These are phyloP conservation scores for Phytophthora brassicae DNA, from an alignment of 352 stramenopile species.

Conservation along the genomic window DNA sequence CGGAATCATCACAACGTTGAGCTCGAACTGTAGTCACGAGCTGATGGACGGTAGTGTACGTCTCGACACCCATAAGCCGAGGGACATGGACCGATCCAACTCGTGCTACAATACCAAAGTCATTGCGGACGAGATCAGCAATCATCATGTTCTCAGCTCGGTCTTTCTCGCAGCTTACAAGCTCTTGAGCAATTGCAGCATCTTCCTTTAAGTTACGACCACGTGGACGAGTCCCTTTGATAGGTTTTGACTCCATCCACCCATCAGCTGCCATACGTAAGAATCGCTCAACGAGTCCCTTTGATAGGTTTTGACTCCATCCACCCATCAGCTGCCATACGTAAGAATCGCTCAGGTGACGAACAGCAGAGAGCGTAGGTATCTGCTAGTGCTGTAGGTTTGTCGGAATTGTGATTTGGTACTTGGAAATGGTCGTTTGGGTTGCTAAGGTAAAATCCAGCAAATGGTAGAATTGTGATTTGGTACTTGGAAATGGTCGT, in stretches of 20 bases:
- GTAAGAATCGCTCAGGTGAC: slow-evolving; percentile 96
- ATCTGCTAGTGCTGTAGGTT: slow-evolving; percentile 17
- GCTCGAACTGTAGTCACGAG: slow-evolving; percentile 96
- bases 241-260: slow-evolving; percentile 96
- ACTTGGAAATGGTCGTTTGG: slow-evolving; percentile 33
- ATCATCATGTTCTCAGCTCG: slow-evolving; percentile 99
- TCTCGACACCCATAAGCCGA: slow-evolving; percentile 94
- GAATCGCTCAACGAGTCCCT: slow-evolving; percentile 90
- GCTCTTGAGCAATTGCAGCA: slow-evolving; percentile 58
- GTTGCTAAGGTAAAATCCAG: slow-evolving; percentile 89
- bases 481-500: slow-evolving; percentile 26
- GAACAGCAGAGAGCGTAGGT: slow-evolving; percentile 94
- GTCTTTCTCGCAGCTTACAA: slow-evolving; percentile 91
- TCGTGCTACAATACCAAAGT: slow-evolving; percentile 93
- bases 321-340: slow-evolving; percentile 55
- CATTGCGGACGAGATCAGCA: slow-evolving; percentile 95
- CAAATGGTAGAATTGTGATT: slow-evolving; percentile 89
- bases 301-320: slow-evolving; percentile 99
- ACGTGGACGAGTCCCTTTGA: slow-evolving; percentile 93
- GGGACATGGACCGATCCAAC: slow-evolving; percentile 92
- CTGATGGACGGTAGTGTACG: slow-evolving; percentile 97
- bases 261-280: slow-evolving; percentile 68
- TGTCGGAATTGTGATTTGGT: background rate
- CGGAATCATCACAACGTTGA: slow-evolving; percentile 42
- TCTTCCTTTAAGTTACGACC: slow-evolving; percentile 51